Percentiles rank a stretch among this genome's conserved stretches.
These are phyloP conservation scores for Gloeopeniophorella convolvens DNA, from an alignment of 768 basidiomycete genomes.

Conservation along the genomic window DNA sequence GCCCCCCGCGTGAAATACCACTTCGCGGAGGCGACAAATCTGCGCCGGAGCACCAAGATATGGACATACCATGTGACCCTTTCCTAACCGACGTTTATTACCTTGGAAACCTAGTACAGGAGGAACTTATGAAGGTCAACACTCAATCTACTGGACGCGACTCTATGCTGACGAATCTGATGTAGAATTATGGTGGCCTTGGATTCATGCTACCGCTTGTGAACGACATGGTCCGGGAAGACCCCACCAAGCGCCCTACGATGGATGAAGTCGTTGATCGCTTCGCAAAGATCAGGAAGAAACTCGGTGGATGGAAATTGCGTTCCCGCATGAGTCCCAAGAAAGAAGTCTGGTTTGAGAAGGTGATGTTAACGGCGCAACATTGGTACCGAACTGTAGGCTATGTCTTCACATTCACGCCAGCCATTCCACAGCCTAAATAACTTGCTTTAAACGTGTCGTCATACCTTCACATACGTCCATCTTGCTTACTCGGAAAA, in stretches of 20 bases:
- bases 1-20: conserved; percentile 2
- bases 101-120: conserved; percentile 4
- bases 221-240: conserved; percentile 32
- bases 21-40: conserved; percentile 15
- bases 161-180: neutral
- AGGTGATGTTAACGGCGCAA: neutral
- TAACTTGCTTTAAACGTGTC: too few species aligned
- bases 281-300: neutral
- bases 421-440: neutral
- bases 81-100: conserved; percentile 17
- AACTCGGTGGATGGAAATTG: neutral
- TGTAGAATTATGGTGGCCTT: conserved; percentile 3
- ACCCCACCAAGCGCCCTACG: conserved; percentile 30
- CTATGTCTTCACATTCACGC: neutral
- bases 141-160: neutral
- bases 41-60: conserved; percentile 10
- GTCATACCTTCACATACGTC: too few species aligned
- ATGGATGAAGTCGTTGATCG: conserved; percentile 28
- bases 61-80: conserved; percentile 4
- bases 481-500: too few species aligned
- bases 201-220: conserved; percentile 10
- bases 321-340: conserved; percentile 1
- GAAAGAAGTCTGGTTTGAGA: neutral
- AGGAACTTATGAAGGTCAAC: neutral
- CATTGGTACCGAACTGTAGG: conserved; percentile 3